Conservation (phyloP, 2,329 filamentous ascomycete genomes). For the Monosporascus cannonballus region DNA sequence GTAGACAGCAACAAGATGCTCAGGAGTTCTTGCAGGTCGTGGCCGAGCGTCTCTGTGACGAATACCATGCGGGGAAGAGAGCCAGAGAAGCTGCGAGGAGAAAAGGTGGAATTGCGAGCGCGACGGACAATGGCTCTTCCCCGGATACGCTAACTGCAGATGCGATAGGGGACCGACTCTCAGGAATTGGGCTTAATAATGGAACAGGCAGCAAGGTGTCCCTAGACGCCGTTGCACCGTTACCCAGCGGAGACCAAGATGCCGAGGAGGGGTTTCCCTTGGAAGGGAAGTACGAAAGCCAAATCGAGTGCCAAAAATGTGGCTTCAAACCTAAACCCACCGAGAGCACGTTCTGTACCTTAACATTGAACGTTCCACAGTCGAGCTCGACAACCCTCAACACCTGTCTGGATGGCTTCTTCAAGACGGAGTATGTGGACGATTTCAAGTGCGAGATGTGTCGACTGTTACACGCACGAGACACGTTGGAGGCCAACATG, state of each 20-base stretch:
- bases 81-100: slow-evolving; percentile 56
- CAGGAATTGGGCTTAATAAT: slow-evolving; percentile 15
- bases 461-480: slow-evolving; percentile 72
- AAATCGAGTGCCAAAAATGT: slow-evolving; percentile 87
- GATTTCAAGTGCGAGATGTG: slow-evolving; percentile 96
- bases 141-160: slow-evolving; percentile 19
- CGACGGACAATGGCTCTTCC: slow-evolving; percentile 2
- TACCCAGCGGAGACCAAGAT: slow-evolving; percentile 29
- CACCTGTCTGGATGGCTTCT: slow-evolving; percentile 84
- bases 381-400: slow-evolving; percentile 74
- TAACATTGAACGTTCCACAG: slow-evolving; percentile 88
- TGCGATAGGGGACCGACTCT: slow-evolving; percentile 25
- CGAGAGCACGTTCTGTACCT: slow-evolving; percentile 79
- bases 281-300: slow-evolving; percentile 88
- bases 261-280: slow-evolving; percentile 78
- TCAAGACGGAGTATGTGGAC: slow-evolving; percentile 94
- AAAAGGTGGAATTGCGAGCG: slow-evolving; percentile 16
- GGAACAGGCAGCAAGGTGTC: slow-evolving; percentile 13
- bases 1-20: slow-evolving; percentile 91
- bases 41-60: slow-evolving; percentile 84
- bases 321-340: slow-evolving; percentile 82
- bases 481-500: slow-evolving; percentile 55
- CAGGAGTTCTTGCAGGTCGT: slow-evolving; percentile 96
- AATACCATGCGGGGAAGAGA: slow-evolving; percentile 79
- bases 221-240: slow-evolving; percentile 3